A percentile compares a stretch with the other conserved stretches of the same genome.
These are phyloP conservation scores for Patellifolia procumbens DNA, from an alignment of 179 eudicot genomes.

Conservation along the genomic window DNA sequence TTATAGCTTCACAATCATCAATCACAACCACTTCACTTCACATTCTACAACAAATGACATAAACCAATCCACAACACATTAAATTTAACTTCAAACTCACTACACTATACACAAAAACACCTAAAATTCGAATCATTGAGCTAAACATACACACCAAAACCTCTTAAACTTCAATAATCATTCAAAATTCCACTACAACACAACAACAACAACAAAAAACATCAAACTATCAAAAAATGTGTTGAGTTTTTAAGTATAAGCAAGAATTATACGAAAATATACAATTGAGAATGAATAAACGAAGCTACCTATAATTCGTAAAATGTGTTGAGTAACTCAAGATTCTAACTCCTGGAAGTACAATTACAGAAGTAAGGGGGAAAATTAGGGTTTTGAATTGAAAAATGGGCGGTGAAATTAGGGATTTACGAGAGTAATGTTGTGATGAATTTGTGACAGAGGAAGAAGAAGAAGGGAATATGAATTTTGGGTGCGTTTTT, in stretches of 20 bases:
- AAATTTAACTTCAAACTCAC: neutral
- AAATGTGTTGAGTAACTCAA: neutral
- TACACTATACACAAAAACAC: neutral
- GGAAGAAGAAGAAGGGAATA: no score
- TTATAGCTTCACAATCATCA: neutral
- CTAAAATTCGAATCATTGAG: neutral
- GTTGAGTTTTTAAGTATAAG: neutral
- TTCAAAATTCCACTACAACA: neutral
- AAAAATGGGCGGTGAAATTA: slow-evolving; percentile 12
- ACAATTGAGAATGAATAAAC: neutral
- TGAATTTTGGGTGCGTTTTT: no score
- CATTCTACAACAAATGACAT: neutral
- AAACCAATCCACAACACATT: neutral
- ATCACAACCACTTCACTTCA: neutral
- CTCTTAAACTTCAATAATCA: neutral
- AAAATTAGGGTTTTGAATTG: slow-evolving; percentile 12
- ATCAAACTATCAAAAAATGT: neutral
- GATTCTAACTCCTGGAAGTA: neutral
- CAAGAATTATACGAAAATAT: neutral
- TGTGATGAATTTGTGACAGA: neutral
- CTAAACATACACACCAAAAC: neutral
- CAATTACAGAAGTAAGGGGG: neutral
- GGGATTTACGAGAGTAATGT: neutral
- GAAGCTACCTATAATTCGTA: slow-evolving; percentile 7
- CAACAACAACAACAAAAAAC: neutral